Conservation (phyloP, 148 eudicot species). For the Silene latifolia region DNA sequence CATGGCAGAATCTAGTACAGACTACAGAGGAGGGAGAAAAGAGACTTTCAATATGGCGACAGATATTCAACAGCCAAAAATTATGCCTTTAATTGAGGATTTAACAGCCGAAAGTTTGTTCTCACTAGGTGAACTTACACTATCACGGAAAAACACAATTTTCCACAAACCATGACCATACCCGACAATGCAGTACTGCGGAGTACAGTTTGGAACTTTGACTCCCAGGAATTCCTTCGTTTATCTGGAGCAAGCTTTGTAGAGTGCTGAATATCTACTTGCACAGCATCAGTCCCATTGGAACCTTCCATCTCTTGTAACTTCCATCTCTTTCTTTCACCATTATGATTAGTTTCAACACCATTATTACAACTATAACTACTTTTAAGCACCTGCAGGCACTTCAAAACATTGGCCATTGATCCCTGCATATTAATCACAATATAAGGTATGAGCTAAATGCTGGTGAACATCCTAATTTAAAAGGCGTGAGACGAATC, state of each 20-base stretch:
- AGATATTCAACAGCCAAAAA: slow-evolving; percentile 2
- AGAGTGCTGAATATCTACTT: slow-evolving; percentile 30
- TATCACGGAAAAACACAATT: neutral
- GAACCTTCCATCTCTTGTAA: slow-evolving; percentile 30
- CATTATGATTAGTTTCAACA: slow-evolving; percentile 20
- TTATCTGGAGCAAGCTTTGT: slow-evolving; percentile 45
- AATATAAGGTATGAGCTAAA: neutral
- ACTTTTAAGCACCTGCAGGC: slow-evolving; percentile 58
- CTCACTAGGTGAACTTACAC: neutral
- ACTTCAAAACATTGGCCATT: slow-evolving; percentile 61
- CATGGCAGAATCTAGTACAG: neutral
- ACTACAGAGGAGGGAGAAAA: neutral
- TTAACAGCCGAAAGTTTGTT: neutral
- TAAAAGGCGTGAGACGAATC: no score
- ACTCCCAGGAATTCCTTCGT: slow-evolving; percentile 44
- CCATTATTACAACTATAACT: slow-evolving; percentile 29
- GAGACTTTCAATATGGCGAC: neutral
- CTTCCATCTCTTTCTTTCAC: slow-evolving; percentile 39
- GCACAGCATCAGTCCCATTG: slow-evolving; percentile 23
- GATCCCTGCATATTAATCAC: slow-evolving; percentile 55
- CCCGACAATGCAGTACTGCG: slow-evolving; percentile 47
- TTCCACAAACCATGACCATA: slow-evolving; percentile 15
- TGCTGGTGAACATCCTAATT: neutral
- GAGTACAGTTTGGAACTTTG: slow-evolving; percentile 48
- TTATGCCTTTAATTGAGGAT: neutral